Base-by-base conservation (phyloP, 164 flowering plant species). In the Stephania japonica region DNA sequence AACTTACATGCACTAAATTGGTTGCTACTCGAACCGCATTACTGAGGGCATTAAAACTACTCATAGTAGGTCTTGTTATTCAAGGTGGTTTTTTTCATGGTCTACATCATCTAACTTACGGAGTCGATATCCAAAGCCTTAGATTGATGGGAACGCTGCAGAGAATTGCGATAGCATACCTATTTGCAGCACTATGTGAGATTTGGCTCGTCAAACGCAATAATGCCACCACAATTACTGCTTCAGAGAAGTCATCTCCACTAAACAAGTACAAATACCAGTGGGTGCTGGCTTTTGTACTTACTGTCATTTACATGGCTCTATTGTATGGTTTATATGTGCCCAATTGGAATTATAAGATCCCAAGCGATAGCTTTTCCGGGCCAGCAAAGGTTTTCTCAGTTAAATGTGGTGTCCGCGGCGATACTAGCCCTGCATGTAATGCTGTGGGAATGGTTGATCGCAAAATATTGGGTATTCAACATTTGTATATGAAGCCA, bases 371-470 rank as follows among this genome's bases (percentile, higher is more conserved):
- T 49, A 49, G 73, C 62, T 76, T 84, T 47, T 11, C 64, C 24
- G 42, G 76, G 18, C 75, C 76, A 3, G n/a, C 23, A 16, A 2
- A 56, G 23, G 7, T 5, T 7, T 56, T 56, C n/a, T 19, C 7
- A 18, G 97, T 90, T 74, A 86, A 89, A 83, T 91, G 97, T 79
- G 93, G 90, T 59, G 89, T 85, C 14, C 79, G 92, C 14, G 91
- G 89, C 47, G 87, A 89, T 70, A 89, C 91, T 42, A 88, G 89
- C 61, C 97, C 97, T 65, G 92, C 86, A n/a, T 91, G 97, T 71
- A 91, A 89, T 85, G 91, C 87, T 76, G 90, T 81, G 72, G 97
- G 91, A 70, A 86, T 89, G 93, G 81, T 91, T 64, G 94, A 91
- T 75, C 90, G 93, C 11, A 80, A 69, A 70, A 25, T 90, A 66